Evolutionary conservation across 257 asterid species (phyloP), one percentile per base, ranked within the genome.

Genomic region (Scutellaria minor): DNA sequence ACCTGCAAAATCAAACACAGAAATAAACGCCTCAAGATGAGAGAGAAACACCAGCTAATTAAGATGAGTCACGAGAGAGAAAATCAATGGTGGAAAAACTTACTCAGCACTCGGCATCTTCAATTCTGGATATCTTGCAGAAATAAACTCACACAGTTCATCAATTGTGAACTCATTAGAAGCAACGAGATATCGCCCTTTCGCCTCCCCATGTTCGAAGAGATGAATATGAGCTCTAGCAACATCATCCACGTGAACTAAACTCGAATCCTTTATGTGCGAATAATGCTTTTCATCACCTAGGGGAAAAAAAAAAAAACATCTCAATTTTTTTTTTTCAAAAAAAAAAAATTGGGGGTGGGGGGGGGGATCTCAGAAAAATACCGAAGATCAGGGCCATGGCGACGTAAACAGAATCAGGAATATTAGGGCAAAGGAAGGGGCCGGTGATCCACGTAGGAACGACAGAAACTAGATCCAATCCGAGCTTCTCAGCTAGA

Each of bases 361-460:
- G 53, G 13, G 8, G 14, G 12, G 14, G 12, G 0, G 27, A 31
- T 31, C 5, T 31, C 37, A 31, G 3, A 12, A 39, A 18, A 55
- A n/a, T 66, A 83, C 90, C 93, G 1, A 79, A 62, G 44, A 88
- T 82, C 77, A 84, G 31, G 18, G 84, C 82, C 84, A 83, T 13
- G 8, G 88, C 72, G 4, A 66, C 37, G 35, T 66, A 62, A 1
- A 88, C 85, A 0, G 92, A 53, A n/a, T 78, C 78, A 6, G 95
- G 90, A 11, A 66, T 22, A 12, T 66, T 64, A 6, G 95, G 83
- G 22, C 82, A 79, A 7, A 88, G 45, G 70, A 88, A 90, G 13
- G 97, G 93, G 3, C 97, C 97, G 14, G 76, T 75, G 4, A 81
- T 50, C 86, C 83, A 81, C 0, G 92, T 78, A 14, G 97, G 89